These are phyloP conservation scores for Penicillium sp. DNA, from an alignment of 2,329 filamentous ascomycete species.

Conservation along the genomic window DNA sequence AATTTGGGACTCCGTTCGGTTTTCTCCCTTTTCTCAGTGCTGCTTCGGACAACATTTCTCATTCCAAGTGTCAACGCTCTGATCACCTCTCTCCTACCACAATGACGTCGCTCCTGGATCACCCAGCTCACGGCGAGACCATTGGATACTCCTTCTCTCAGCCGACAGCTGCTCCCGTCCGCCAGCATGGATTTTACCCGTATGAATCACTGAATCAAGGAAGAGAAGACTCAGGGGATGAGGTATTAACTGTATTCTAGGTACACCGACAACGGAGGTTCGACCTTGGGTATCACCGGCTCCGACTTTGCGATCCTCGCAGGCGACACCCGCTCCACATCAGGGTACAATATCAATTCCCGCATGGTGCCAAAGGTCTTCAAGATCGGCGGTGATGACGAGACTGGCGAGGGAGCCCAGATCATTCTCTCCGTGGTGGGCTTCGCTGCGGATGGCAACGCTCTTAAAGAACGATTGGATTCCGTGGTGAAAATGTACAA, in stretches of 20 bases:
- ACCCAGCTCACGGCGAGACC: slow-evolving; percentile 46
- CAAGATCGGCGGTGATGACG: slow-evolving; percentile 86
- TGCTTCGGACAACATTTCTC: no score
- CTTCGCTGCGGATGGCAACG: slow-evolving; percentile 90
- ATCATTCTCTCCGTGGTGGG: slow-evolving; percentile 92
- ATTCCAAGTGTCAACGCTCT: neutral
- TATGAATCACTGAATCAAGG: slow-evolving; percentile 45
- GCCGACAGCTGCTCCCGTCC: slow-evolving; percentile 45
- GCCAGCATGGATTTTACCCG: slow-evolving; percentile 83
- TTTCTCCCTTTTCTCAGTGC: slow-evolving; percentile 1
- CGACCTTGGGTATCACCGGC: slow-evolving; percentile 89
- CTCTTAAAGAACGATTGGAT: slow-evolving; percentile 88
- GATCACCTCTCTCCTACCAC: slow-evolving; percentile 13
- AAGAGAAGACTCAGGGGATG: slow-evolving; percentile 10
- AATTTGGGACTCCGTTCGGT: slow-evolving; percentile 4
- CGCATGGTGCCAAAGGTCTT: slow-evolving; percentile 94
- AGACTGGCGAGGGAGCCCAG: slow-evolving; percentile 74
- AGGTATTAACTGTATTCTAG: slow-evolving; percentile 22
- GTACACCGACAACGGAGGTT: slow-evolving; percentile 97
- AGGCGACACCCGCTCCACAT: slow-evolving; percentile 91
- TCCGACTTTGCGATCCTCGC: slow-evolving; percentile 93
- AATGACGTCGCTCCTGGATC: slow-evolving; percentile 53
- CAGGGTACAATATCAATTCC: slow-evolving; percentile 98
- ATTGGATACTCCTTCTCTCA: slow-evolving; percentile 58
- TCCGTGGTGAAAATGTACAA: slow-evolving; percentile 98